A percentile compares a stretch with the other conserved stretches of the same genome.
These are phyloP conservation scores for Oryza rufipogon DNA, from an alignment of 176 grass and related monocot genomes.

Conservation along the genomic window DNA sequence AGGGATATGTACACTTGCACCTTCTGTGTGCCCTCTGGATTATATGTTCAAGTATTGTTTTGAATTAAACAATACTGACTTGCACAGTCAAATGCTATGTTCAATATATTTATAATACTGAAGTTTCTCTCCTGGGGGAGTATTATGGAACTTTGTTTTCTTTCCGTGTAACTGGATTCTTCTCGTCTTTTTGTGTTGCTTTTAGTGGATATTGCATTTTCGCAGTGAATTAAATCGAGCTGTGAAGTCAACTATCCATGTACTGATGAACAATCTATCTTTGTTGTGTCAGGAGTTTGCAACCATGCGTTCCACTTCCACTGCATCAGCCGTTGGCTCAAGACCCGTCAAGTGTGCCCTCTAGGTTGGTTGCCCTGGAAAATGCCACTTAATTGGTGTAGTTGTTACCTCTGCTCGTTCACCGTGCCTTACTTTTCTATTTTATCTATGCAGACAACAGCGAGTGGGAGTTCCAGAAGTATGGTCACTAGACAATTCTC, in stretches of 20 bases:
- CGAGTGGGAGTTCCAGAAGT: conserved; percentile 99
- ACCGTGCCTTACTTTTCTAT: conserved; percentile 1
- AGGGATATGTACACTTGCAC: not conserved
- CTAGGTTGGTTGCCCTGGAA: conserved; percentile 53
- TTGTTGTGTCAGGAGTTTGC: conserved; percentile 70
- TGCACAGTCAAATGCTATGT: not conserved
- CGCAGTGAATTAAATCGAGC: not conserved
- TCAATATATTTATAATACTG: not conserved
- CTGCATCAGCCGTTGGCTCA: conserved; percentile 97
- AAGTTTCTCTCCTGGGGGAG: not conserved
- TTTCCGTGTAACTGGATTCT: not conserved
- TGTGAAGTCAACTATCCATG: not conserved
- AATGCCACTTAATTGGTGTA: conserved; percentile 1
- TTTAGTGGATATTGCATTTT: not conserved
- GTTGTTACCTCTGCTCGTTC: conserved; percentile 9
- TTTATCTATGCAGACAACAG: conserved; percentile 78
- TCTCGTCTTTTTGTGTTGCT: not conserved
- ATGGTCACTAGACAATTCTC: conserved; percentile 65
- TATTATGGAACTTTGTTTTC: not conserved
- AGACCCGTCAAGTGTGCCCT: conserved; percentile 99
- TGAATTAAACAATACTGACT: not conserved
- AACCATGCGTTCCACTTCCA: conserved; percentile 99
- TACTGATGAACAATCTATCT: conserved; percentile 6
- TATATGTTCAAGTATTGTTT: not conserved
- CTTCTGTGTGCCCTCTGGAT: not conserved